phyloP scores from a whole-genome alignment of 2,329 filamentous ascomycete genomes.

The Chrysosporium queenslandicum region DNA sequence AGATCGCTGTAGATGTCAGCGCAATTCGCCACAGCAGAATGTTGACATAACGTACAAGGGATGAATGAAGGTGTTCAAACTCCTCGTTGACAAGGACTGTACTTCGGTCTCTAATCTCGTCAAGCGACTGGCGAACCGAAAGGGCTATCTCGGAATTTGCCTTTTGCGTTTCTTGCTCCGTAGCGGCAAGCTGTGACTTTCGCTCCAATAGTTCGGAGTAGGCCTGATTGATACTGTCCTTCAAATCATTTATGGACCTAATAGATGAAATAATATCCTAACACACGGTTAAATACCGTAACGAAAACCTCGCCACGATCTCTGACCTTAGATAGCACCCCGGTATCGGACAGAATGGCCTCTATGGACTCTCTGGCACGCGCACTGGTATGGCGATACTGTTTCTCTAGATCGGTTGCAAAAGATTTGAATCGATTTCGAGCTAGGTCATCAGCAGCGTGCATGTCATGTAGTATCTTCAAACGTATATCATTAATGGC shows the following conservation, averaged over 20 bases:
- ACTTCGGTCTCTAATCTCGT: slow-evolving; percentile 26
- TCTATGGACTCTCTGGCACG: slow-evolving; percentile 16
- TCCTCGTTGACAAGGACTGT: slow-evolving; percentile 23
- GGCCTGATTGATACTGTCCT: slow-evolving; percentile 1
- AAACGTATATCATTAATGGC: slow-evolving; percentile 25
- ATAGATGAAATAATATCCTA: slow-evolving; percentile 22
- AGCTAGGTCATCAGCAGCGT: slow-evolving; percentile 22
- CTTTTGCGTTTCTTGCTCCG: slow-evolving; percentile 24
- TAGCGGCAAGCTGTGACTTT: slow-evolving; percentile 22
- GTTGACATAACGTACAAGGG: slow-evolving; percentile 24
- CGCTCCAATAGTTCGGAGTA: slow-evolving; percentile 22
- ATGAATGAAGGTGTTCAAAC: slow-evolving; percentile 27
- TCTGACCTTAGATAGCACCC: slow-evolving; percentile 14
- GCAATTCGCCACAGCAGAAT: not conserved
- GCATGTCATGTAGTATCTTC: slow-evolving; percentile 26
- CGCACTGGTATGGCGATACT: slow-evolving; percentile 21
- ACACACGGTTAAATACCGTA: not conserved
- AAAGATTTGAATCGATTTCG: slow-evolving; percentile 22
- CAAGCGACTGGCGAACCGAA: slow-evolving; percentile 27
- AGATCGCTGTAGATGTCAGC: slow-evolving; percentile 14
- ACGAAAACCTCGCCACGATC: not conserved
- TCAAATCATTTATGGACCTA: slow-evolving; percentile 17
- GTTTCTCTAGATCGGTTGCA: slow-evolving; percentile 22
- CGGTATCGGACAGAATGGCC: slow-evolving; percentile 9
- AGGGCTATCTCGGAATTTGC: slow-evolving; percentile 24